Conservation (phyloP, 2,329 filamentous ascomycete genomes). For the Neofusicoccum cordaticola region DNA sequence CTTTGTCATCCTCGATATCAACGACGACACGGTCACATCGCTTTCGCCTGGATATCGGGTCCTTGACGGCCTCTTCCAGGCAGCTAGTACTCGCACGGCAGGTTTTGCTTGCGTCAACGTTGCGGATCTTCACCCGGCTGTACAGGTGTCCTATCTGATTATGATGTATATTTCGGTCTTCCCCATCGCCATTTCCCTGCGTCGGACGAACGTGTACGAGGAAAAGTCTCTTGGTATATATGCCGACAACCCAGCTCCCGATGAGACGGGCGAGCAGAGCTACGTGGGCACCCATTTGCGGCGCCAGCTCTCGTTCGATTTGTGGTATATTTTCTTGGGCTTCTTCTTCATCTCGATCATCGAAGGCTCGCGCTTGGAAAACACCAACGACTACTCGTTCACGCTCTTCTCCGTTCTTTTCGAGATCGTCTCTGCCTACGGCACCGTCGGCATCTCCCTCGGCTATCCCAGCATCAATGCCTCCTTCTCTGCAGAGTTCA, state of each 20-base stretch:
- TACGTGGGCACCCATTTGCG: slow-evolving; percentile 92
- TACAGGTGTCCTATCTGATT: slow-evolving; percentile 90
- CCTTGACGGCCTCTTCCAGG: slow-evolving; percentile 86
- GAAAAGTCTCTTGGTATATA: slow-evolving; percentile 81
- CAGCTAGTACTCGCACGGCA: slow-evolving; percentile 82
- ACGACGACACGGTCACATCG: slow-evolving; percentile 64
- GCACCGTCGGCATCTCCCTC: slow-evolving; percentile 87
- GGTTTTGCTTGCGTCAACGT: slow-evolving; percentile 83
- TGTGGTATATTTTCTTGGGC: slow-evolving; percentile 95
- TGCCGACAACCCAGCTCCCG: slow-evolving; percentile 40
- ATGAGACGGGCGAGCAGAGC: slow-evolving; percentile 59
- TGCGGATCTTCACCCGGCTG: slow-evolving; percentile 75
- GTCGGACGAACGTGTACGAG: slow-evolving; percentile 93
- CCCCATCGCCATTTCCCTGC: slow-evolving; percentile 92
- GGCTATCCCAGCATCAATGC: slow-evolving; percentile 75
- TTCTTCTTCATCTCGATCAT: slow-evolving; percentile 90
- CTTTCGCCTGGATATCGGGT: slow-evolving; percentile 73
- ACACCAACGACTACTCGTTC: slow-evolving; percentile 53
- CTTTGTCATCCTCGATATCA: slow-evolving; percentile 87
- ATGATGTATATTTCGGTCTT: slow-evolving; percentile 99
- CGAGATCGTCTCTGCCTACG: slow-evolving; percentile 50
- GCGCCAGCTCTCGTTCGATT: slow-evolving; percentile 88
- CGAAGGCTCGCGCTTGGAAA: slow-evolving; percentile 71
- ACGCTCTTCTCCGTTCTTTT: slow-evolving; percentile 47
- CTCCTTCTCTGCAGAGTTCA: slow-evolving; percentile 81